Percentiles rank a stretch among this genome's conserved stretches.
phyloP scores from a whole-genome alignment of 164 flowering plant species.

The Chloranthus sessilifolius region DNA sequence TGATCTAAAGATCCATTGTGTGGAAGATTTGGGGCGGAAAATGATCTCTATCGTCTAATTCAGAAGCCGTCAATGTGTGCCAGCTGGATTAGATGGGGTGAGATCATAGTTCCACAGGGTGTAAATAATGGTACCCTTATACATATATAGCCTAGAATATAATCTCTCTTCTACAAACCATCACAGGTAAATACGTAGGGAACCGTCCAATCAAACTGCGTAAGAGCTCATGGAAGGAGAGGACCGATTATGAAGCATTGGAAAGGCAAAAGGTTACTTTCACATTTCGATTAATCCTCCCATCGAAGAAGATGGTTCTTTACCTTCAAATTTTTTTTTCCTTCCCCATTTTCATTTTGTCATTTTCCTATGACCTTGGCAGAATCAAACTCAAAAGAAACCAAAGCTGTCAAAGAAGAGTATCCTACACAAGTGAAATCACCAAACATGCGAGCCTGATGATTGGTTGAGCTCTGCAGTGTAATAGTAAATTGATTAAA shows the following conservation, averaged over 20 bases:
- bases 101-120: too few relatives aligned
- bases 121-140: too few relatives aligned
- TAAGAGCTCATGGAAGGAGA: conserved; percentile 84
- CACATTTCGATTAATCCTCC: background rate
- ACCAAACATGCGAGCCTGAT: conserved; percentile 2
- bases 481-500: too few relatives aligned
- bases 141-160: too few relatives aligned
- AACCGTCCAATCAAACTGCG: conserved; percentile 43
- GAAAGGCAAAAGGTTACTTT: conserved; percentile 62
- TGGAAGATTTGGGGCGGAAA: too few relatives aligned
- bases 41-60: too few relatives aligned
- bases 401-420: conserved; percentile 71
- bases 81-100: too few relatives aligned
- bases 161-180: too few relatives aligned
- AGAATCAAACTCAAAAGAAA: conserved; percentile 68
- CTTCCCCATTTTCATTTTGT: background rate
- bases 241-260: conserved; percentile 69
- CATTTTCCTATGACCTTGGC: conserved; percentile 10
- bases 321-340: background rate
- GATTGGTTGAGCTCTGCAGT: too few relatives aligned
- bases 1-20: too few relatives aligned
- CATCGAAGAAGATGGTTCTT: background rate
- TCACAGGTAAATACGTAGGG: conserved; percentile 35
- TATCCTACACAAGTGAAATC: conserved; percentile 72
- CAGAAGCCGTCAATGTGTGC: too few relatives aligned